Base-by-base conservation (phyloP, 108 stramenopile genomes). In the Halocafeteria seosinensis region DNA sequence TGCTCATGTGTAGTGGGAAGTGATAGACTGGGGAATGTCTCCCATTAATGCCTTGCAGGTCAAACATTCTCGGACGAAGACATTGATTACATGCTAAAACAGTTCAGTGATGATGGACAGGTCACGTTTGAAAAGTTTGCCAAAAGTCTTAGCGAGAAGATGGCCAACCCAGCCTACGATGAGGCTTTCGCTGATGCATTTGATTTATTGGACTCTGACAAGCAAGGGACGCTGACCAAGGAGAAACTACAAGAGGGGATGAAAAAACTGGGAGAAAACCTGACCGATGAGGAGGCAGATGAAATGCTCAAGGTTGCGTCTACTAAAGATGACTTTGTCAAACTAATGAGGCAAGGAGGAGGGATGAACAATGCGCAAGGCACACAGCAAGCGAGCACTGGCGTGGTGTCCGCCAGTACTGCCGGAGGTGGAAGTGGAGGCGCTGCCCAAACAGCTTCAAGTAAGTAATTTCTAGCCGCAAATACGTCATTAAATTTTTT, bases 141-240 rank as follows among this genome's bases (percentile, higher is more conserved):
- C 6, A 59, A 30, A 21, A 3, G 2, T 3, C 34, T 59, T 33
- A 33, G 36, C 57, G 17, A 2, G 2, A 59, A 59, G 57, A 59
- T 59, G 57, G 17, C 12, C 12, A 30, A 59, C 28, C 57, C 57
- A n/a, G 28, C 17, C 2, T 59, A 59, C 28, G n/a, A 26, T 28
- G 57, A 59, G n/a, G 57, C 57, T 13, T 59, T 27, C n/a, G 57
- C 13, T 3, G 57, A 59, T n/a, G 57, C 57, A 35, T 59, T 30
- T n/a, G 57, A 59, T 35, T n/a, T 59, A 13, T n/a, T 59, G 2
- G 27, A 30, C 28, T 21, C n/a, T 12, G 53, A 31, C 53, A 12
- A 55, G 12, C 9, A 55, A 11, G 53, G 12, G 8, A 35, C 12
- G 57, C 57, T 59, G 11, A 59, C 57, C 17, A 3, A 6, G 57